Conservation (phyloP, 73 alveolate genomes). For the Tetrahymena borealis region DNA sequence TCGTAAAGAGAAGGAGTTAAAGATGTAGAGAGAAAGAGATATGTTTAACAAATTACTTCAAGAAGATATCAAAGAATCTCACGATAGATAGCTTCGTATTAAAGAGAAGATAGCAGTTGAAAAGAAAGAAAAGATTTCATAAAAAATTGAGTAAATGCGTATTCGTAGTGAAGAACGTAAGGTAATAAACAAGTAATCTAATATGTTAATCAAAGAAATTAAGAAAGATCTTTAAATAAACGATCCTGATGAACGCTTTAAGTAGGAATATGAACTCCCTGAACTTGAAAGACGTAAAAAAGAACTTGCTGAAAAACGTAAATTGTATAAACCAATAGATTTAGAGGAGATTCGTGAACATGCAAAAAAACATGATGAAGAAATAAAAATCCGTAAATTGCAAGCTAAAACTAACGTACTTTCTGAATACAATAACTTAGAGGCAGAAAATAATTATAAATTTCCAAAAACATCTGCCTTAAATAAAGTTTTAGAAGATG, state of each 20-base stretch:
- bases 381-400: constrained; percentile 1
- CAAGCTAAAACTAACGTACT: background rate
- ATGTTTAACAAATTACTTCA: background rate
- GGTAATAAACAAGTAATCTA: background rate
- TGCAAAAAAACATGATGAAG: constrained; percentile 41
- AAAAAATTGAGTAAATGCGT: background rate
- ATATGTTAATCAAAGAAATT: background rate
- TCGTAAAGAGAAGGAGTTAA: background rate
- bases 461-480: background rate
- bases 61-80: background rate
- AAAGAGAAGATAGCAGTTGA: background rate
- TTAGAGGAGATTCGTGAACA: constrained; percentile 18
- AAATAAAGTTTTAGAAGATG: background rate
- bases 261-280: background rate
- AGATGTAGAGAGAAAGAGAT: background rate
- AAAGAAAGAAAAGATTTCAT: background rate
- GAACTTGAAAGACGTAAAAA: constrained; percentile 38
- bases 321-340: constrained; percentile 28
- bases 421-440: background rate
- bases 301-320: constrained; percentile 28
- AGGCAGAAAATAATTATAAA: background rate
- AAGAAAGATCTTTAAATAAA: background rate
- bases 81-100: background rate
- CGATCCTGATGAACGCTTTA: background rate
- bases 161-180: background rate